These are phyloP conservation scores for Phaeosphaeriaceae sp. DNA, from an alignment of 2,329 filamentous ascomycete species.

Conservation along the genomic window DNA sequence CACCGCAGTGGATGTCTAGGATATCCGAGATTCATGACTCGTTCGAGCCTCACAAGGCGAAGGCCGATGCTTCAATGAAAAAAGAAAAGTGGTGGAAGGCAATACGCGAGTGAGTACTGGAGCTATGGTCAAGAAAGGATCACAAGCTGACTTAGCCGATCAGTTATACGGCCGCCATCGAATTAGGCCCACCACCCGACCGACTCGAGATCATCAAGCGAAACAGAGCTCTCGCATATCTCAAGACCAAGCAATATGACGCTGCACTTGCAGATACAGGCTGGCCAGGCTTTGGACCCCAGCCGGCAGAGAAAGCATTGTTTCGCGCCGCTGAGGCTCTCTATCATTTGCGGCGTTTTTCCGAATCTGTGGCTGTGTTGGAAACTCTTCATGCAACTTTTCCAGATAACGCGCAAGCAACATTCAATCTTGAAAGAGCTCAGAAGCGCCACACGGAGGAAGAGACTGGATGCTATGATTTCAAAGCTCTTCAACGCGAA, in stretches of 20 bases:
- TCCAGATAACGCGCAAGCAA: background rate
- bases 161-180: background rate
- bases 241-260: conserved; percentile 45
- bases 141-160: background rate
- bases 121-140: conserved; percentile 11
- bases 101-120: background rate
- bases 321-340: conserved; percentile 55
- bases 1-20: conserved; percentile 15
- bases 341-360: conserved; percentile 51
- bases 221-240: conserved; percentile 46
- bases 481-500: conserved; percentile 43
- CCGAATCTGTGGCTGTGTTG: conserved; percentile 44
- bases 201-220: conserved; percentile 39
- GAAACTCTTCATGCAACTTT: conserved; percentile 24
- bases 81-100: background rate
- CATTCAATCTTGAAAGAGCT: conserved; percentile 18
- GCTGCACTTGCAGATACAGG: conserved; percentile 43
- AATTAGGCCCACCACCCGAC: conserved; percentile 9
- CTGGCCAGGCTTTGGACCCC: conserved; percentile 7
- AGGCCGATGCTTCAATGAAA: background rate
- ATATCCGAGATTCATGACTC: background rate
- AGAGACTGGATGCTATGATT: conserved; percentile 47
- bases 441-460: conserved; percentile 43
- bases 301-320: conserved; percentile 50
- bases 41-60: background rate